phyloP scores from a whole-genome alignment of 768 basidiomycete species.

The Amanita inopinata region DNA sequence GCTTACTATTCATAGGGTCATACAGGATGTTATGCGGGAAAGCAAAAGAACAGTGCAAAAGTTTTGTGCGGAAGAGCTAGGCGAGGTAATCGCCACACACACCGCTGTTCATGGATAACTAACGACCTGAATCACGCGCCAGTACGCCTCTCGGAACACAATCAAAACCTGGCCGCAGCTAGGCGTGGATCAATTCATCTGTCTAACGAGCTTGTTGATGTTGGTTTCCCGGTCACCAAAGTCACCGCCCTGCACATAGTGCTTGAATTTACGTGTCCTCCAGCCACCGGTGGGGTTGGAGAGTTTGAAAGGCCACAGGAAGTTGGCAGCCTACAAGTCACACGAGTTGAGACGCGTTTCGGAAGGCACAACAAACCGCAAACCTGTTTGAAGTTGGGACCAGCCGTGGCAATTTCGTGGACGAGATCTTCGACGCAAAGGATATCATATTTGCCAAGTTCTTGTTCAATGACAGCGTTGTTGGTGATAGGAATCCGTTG shows the following conservation, averaged over 20 bases:
- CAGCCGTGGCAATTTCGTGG: slow-evolving; percentile 90
- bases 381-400: slow-evolving; percentile 99
- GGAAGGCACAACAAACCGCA: slow-evolving; percentile 17
- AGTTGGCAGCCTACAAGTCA: slow-evolving; percentile 64
- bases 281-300: slow-evolving; percentile 99
- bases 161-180: slow-evolving; percentile 11
- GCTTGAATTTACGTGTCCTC: slow-evolving; percentile 97
- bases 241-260: slow-evolving; percentile 93
- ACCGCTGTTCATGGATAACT: not conserved
- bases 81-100: not conserved
- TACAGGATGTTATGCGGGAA: not conserved
- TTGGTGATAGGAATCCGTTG: slow-evolving; percentile 93
- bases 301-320: slow-evolving; percentile 99
- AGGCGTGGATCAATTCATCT: slow-evolving; percentile 63
- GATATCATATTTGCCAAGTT: slow-evolving; percentile 90
- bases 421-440: slow-evolving; percentile 96
- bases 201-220: slow-evolving; percentile 96
- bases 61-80: not conserved
- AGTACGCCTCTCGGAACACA: not conserved
- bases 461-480: slow-evolving; percentile 87
- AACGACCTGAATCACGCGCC: not conserved
- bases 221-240: slow-evolving; percentile 93
- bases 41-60: not conserved
- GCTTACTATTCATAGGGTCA: too few relatives aligned
- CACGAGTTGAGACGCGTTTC: slow-evolving; percentile 2